Percentiles rank a stretch among this genome's conserved stretches.
phyloP scores from a whole-genome alignment of 2,329 filamentous ascomycete species.

The Alternaria viburni region DNA sequence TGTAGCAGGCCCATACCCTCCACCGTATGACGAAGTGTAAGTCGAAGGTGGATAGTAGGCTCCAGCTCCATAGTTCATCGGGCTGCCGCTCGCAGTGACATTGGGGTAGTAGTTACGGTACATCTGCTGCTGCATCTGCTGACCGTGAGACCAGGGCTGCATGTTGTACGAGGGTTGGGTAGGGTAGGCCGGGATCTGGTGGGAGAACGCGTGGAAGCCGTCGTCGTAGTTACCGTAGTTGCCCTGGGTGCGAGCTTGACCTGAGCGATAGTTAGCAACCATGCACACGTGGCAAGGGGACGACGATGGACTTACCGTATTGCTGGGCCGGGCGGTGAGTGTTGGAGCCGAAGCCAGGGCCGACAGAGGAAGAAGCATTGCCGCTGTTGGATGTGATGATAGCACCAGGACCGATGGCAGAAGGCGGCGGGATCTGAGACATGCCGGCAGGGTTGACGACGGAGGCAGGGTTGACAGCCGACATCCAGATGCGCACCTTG shows the following conservation, averaged over 20 bases:
- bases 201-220: conserved; percentile 38
- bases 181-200: conserved; percentile 37
- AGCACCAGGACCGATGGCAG: conserved; percentile 48
- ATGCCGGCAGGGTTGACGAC: conserved; percentile 61
- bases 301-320: conserved; percentile 27
- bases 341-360: conserved; percentile 42
- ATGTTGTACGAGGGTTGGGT: conserved; percentile 34
- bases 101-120: conserved; percentile 31
- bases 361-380: conserved; percentile 33
- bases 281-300: not conserved
- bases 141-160: conserved; percentile 32
- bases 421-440: conserved; percentile 44
- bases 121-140: conserved; percentile 29
- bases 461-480: conserved; percentile 95
- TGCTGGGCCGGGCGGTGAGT: conserved; percentile 33
- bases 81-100: conserved; percentile 32
- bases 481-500: conserved; percentile 99
- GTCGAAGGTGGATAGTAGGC: conserved; percentile 37
- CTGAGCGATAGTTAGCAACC: conserved; percentile 20
- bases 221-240: conserved; percentile 33
- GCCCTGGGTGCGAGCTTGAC: conserved; percentile 24
- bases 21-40: conserved; percentile 32
- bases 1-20: conserved; percentile 23
- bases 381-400: conserved; percentile 34
- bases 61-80: conserved; percentile 41